Evolutionary conservation across 352 stramenopile species (phyloP).

Genomic region (Halophytophthora polymorphica): DNA sequence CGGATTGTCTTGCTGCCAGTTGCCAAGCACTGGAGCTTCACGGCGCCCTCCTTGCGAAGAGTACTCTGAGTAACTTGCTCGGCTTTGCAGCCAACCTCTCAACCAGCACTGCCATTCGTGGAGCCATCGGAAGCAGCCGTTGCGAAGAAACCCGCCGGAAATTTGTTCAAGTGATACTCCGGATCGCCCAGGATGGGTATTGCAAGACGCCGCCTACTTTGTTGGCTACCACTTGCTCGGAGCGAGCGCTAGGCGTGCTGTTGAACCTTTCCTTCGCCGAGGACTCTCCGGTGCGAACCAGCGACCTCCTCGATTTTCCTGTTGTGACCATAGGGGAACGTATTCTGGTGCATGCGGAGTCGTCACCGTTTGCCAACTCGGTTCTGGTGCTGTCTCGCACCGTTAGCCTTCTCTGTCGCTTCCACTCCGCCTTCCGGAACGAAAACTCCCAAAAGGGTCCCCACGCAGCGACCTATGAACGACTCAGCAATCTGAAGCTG

Average conservation of each 20-base stretch:
- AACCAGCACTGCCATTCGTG: constrained; percentile 25
- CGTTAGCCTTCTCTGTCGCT: constrained; percentile 54
- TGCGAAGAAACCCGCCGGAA: constrained; percentile 13
- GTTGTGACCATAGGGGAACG: constrained; percentile 14
- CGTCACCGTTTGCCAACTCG: constrained; percentile 10
- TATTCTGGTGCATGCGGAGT: constrained; percentile 18
- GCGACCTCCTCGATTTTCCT: constrained; percentile 28
- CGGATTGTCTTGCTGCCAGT: constrained; percentile 13
- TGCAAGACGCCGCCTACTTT: not conserved
- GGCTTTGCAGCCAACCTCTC: constrained; percentile 63
- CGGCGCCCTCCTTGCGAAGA: not conserved
- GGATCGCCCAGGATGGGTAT: constrained; percentile 8
- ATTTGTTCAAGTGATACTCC: constrained; percentile 20
- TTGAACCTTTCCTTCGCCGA: constrained; percentile 62
- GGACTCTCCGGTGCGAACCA: constrained; percentile 25
- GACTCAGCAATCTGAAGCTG: constrained; percentile 14
- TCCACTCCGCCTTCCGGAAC: constrained; percentile 29
- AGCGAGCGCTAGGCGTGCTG: constrained; percentile 54
- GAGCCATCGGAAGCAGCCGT: constrained; percentile 16
- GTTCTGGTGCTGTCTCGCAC: constrained; percentile 40
- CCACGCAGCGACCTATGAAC: not conserved
- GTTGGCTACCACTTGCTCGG: constrained; percentile 10
- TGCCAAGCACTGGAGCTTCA: constrained; percentile 10
- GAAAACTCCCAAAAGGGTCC: not conserved
- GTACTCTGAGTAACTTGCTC: constrained; percentile 36